Conservation (phyloP, 108 stramenopile genomes). For the Aurantiochytrium sp. region DNA sequence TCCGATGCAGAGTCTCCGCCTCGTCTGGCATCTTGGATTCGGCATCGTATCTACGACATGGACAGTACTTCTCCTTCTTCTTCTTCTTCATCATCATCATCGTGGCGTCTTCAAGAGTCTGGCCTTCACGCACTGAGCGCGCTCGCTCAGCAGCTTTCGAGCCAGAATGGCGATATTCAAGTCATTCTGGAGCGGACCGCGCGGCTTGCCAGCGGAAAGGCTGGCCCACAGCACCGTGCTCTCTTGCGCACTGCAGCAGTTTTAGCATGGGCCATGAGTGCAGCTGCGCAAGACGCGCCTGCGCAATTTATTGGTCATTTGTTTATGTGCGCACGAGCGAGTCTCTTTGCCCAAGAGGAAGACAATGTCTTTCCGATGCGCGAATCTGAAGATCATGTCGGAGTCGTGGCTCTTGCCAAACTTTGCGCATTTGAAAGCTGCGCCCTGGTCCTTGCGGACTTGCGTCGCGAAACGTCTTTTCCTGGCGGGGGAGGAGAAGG, state of each 20-base stretch:
- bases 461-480: background rate
- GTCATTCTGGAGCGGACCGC: background rate
- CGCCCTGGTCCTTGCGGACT: background rate
- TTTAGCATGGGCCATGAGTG: background rate
- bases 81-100: too few relatives aligned
- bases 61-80: too few relatives aligned
- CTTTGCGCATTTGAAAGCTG: background rate
- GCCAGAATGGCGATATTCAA: background rate
- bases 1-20: background rate
- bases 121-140: background rate
- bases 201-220: background rate
- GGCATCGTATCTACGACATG: background rate
- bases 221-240: background rate
- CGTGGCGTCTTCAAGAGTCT: background rate
- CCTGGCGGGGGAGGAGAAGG: background rate
- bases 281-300: background rate
- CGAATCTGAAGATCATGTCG: background rate
- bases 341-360: background rate
- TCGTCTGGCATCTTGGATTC: background rate
- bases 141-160: background rate
- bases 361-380: background rate
- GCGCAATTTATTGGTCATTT: background rate
- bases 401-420: background rate
- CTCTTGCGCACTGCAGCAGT: background rate
- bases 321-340: background rate